Conservation (phyloP, 2,329 filamentous ascomycete species). For the Lecanicillium sp. region DNA sequence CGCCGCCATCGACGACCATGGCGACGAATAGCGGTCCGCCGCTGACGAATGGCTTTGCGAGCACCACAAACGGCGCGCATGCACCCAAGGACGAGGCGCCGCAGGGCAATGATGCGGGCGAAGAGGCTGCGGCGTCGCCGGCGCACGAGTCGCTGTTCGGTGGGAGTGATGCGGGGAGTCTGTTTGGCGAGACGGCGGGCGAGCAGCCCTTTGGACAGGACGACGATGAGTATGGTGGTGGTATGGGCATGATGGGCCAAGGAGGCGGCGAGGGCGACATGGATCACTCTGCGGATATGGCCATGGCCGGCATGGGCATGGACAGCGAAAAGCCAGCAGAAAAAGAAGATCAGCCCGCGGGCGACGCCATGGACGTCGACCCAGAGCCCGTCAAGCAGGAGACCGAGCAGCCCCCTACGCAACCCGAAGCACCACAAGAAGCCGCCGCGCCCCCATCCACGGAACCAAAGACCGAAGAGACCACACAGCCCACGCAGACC, state of each 20-base stretch:
- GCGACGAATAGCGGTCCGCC: slow-evolving; percentile 67
- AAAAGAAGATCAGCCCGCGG: slow-evolving; percentile 17
- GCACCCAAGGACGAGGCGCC: slow-evolving; percentile 4
- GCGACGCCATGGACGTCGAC: slow-evolving; percentile 28
- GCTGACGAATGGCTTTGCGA: slow-evolving; percentile 24
- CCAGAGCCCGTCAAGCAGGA: slow-evolving; percentile 8
- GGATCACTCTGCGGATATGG: slow-evolving; percentile 38
- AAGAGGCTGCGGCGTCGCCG: slow-evolving; percentile 49
- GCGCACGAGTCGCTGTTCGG: slow-evolving; percentile 77
- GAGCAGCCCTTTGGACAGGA: slow-evolving; percentile 66
- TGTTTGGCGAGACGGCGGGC: slow-evolving; percentile 74
- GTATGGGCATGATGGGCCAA: slow-evolving; percentile 53
- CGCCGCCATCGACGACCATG: slow-evolving; percentile 60
- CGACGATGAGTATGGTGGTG: slow-evolving; percentile 75
- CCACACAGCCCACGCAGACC: slow-evolving; percentile 4
- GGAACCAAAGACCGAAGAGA: neutral
- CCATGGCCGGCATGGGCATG: slow-evolving; percentile 30
- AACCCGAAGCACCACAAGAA: slow-evolving; percentile 13
- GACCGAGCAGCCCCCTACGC: neutral
- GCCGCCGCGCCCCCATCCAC: neutral
- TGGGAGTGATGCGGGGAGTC: slow-evolving; percentile 70
- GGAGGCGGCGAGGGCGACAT: slow-evolving; percentile 33
- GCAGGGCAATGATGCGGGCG: slow-evolving; percentile 26
- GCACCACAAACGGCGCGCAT: slow-evolving; percentile 40
- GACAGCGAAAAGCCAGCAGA: slow-evolving; percentile 20